Evolutionary conservation across 495 filamentous ascomycete species (phyloP).

Genomic region (Penicillium diatomitis): DNA sequence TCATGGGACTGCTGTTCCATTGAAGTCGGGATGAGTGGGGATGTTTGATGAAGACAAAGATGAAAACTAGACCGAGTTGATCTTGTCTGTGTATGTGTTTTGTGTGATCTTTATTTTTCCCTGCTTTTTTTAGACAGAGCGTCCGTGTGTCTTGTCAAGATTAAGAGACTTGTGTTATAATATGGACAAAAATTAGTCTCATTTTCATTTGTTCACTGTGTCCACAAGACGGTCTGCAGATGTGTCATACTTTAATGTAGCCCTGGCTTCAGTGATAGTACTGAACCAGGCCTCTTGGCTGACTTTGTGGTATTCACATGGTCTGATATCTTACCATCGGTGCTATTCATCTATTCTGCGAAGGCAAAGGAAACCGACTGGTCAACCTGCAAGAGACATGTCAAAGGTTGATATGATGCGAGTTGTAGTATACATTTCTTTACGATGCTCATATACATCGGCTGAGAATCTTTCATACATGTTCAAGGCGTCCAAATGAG

Average conservation of each 20-base stretch:
- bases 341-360: too few species aligned
- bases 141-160: constrained; percentile 34
- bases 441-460: too few species aligned
- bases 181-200: constrained; percentile 38
- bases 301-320: too few species aligned
- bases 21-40: constrained; percentile 11
- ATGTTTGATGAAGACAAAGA: constrained; percentile 9
- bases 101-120: constrained; percentile 17
- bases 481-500: too few species aligned
- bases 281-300: too few species aligned
- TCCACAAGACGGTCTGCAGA: constrained; percentile 13
- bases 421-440: too few species aligned
- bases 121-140: constrained; percentile 32
- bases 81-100: constrained; percentile 23
- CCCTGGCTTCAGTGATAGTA: not conserved
- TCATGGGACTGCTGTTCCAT: constrained; percentile 10
- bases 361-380: too few species aligned
- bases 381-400: too few species aligned
- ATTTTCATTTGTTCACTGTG: constrained; percentile 16
- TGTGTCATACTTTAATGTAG: constrained; percentile 1
- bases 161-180: constrained; percentile 40
- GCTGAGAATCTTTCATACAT: too few species aligned
- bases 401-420: too few species aligned
- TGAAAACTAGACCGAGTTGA: constrained; percentile 13
- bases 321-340: too few species aligned